These are phyloP conservation scores for Russula compacta DNA, from an alignment of 768 basidiomycete species.

Conservation along the genomic window DNA sequence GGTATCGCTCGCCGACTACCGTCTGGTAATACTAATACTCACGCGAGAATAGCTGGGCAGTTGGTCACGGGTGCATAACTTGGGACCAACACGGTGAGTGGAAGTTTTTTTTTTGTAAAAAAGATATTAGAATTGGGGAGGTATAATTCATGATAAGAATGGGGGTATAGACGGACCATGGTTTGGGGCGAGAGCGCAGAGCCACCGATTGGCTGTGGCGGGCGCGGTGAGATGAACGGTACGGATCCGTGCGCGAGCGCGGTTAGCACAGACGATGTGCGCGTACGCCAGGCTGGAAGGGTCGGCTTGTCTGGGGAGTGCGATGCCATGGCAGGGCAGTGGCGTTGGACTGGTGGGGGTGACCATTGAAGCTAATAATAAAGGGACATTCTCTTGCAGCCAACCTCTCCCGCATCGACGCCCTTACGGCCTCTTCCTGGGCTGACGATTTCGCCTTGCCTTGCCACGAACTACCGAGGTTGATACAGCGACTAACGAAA, in stretches of 20 bases:
- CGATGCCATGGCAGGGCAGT: neutral
- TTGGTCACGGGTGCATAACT: neutral
- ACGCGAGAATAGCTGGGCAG: constrained; percentile 62
- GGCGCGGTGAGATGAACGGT: constrained; percentile 73
- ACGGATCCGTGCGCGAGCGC: constrained; percentile 57
- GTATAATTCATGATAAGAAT: no score
- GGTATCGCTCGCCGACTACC: constrained; percentile 51
- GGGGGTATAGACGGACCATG: constrained; percentile 44
- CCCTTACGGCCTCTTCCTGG: no score
- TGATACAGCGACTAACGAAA: no score
- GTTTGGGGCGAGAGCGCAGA: constrained; percentile 56
- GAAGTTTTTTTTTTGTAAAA: no score
- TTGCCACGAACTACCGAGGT: no score
- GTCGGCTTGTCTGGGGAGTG: neutral
- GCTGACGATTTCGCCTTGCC: no score
- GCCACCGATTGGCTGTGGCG: constrained; percentile 60
- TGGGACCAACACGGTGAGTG: no score
- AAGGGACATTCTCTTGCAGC: no score
- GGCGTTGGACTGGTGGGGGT: neutral
- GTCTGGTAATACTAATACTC: constrained; percentile 92
- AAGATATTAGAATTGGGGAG: neutral
- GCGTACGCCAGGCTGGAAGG: constrained; percentile 2
- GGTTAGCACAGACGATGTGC: constrained; percentile 33
- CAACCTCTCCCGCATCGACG: no score
- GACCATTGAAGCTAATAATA: no score